Base-by-base conservation (phyloP, 2,329 filamentous ascomycete genomes). In the Mycosphaerella sp. region DNA sequence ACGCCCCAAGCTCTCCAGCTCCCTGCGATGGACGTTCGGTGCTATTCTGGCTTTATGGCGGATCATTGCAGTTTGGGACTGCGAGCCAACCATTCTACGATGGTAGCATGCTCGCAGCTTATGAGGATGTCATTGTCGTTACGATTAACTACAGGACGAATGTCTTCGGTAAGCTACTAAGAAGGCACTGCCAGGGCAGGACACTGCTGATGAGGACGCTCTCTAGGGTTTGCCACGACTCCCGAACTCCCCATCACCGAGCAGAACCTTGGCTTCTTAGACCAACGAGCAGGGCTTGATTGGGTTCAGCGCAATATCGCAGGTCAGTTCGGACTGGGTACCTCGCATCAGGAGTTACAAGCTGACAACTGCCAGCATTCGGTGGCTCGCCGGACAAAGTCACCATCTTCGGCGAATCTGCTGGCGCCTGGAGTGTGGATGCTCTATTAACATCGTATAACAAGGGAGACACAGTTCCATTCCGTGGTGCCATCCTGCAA, bases 301-400 rank as follows among this genome's bases (percentile, higher is more conserved):
- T 71, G 68, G 68, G 65, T 69, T 2, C 66, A 69, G 47, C 54
- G 59, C 6, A 69, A 70, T 54, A 70, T 70, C 28, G 52, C 8
- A 40, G 16, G 12, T 25, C 2, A 2, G 30, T 34, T 4, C 30
- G 10, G 30, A 34, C 30, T 34, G 6, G 10, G 6, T n/a, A 4
- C 4, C 1, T n/a, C 7, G 21, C 21, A 25, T 25, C 7, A 6
- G 21, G 21, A 34, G 10, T 34, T 10, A 10, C 6, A 34, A 12
- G 13, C 30, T 34, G 30, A 34, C 13, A 12, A 12, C 30, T 34
- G 10, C 6, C 50, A 18, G 58, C 58, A 1, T 70, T 71, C 40
- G 68, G 68, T 34, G 68, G 68, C 16, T 67, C 67, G 16, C 65
- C 67, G 1, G 47, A 56, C n/a, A 67, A 67, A 40, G 67, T 70